phyloP scores from a whole-genome alignment of 371 early-diverging fungal genomes.

The Mortierella polycephala region DNA sequence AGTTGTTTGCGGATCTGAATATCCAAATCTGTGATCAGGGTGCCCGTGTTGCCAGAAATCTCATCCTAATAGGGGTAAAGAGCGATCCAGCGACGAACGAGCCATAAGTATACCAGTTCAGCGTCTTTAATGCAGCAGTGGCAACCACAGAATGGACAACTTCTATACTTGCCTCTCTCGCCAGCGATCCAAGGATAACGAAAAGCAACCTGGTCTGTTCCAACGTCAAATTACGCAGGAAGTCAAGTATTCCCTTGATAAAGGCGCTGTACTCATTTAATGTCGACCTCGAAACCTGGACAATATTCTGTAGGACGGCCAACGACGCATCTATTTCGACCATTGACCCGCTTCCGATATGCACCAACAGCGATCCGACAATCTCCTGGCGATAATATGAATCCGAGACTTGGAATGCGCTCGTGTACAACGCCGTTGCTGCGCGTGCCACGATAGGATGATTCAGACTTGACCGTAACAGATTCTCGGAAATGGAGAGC shows the following conservation, averaged over 20 bases:
- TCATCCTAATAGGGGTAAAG: conserved; percentile 35
- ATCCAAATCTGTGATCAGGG: conserved; percentile 74
- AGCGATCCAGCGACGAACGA: background rate
- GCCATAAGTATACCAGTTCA: background rate
- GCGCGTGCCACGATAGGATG: conserved; percentile 58
- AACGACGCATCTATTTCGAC: conserved; percentile 77
- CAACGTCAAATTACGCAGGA: conserved; percentile 74
- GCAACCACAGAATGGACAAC: background rate
- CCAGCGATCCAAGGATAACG: conserved; percentile 75
- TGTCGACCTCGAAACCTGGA: conserved; percentile 58
- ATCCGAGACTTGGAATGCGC: conserved; percentile 67
- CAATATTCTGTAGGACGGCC: conserved; percentile 66
- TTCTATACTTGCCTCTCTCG: conserved; percentile 62
- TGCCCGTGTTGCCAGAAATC: conserved; percentile 21
- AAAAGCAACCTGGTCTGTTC: conserved; percentile 78
- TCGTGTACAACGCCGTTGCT: conserved; percentile 63
- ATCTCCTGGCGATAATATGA: conserved; percentile 82
- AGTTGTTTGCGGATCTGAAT: conserved; percentile 86
- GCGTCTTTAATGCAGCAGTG: too few relatives aligned
- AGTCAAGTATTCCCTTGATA: conserved; percentile 84
- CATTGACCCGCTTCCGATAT: conserved; percentile 80
- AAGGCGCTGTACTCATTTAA: conserved; percentile 74
- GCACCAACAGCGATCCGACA: conserved; percentile 80
- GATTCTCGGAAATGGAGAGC: conserved; percentile 69
- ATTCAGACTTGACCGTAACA: conserved; percentile 67